phyloP scores from a whole-genome alignment of 805 yeast genomes.

The Citeromyces matritensis region DNA sequence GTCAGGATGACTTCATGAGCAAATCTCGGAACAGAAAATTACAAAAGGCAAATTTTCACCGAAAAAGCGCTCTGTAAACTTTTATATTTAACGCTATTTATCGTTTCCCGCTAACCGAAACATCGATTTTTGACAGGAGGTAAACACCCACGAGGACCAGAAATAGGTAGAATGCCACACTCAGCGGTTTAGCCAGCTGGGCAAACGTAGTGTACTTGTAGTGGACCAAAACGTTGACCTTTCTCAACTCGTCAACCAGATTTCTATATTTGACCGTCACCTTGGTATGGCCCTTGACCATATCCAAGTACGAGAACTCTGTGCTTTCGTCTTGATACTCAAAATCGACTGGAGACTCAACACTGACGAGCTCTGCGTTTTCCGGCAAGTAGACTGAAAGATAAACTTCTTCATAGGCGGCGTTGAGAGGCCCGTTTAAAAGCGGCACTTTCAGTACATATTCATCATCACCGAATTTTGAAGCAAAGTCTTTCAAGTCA shows the following conservation, averaged over 20 bases:
- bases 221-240: conserved; percentile 37
- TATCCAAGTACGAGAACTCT: conserved; percentile 49
- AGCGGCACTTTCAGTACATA: conserved; percentile 58
- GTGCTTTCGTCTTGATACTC: conserved; percentile 14
- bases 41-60: background rate
- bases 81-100: background rate
- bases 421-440: conserved; percentile 55
- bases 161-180: conserved; percentile 47
- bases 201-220: conserved; percentile 44
- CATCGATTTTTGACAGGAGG: conserved; percentile 28
- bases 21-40: background rate
- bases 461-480: conserved; percentile 16
- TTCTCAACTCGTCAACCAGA: conserved; percentile 53
- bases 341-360: conserved; percentile 39
- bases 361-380: conserved; percentile 48
- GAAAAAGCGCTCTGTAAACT: background rate
- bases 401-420: conserved; percentile 44
- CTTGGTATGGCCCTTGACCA: conserved; percentile 64
- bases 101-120: too few species aligned
- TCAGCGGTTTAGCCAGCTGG: conserved; percentile 49
- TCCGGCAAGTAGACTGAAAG: conserved; percentile 73
- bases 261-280: conserved; percentile 43
- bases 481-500: conserved; percentile 36
- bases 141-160: conserved; percentile 42
- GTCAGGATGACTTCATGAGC: background rate